Conservation (phyloP, 805 yeast species). For the Zygoascus ofunaensis region DNA sequence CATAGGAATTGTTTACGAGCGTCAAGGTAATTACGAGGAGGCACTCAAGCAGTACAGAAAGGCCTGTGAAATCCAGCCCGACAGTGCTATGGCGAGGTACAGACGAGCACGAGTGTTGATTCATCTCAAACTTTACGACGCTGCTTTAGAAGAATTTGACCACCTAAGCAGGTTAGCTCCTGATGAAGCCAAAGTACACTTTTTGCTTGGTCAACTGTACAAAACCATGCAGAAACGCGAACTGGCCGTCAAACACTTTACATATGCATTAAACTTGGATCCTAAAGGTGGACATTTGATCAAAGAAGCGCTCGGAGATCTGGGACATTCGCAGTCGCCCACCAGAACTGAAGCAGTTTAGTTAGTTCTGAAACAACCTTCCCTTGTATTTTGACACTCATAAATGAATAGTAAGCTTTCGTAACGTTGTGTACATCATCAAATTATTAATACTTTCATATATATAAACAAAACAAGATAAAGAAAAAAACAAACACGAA, state of each 20-base stretch:
- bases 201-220: conserved; percentile 77
- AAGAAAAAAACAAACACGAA: no score
- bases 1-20: conserved; percentile 87
- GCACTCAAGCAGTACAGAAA: conserved; percentile 76
- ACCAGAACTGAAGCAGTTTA: neutral
- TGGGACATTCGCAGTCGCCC: neutral
- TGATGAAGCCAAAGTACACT: conserved; percentile 90
- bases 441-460: no score
- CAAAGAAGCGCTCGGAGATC: conserved; percentile 70
- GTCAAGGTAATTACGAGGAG: conserved; percentile 52
- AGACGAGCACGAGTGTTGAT: conserved; percentile 79
- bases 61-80: conserved; percentile 78
- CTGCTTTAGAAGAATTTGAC: conserved; percentile 69
- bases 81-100: conserved; percentile 76
- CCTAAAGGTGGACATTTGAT: conserved; percentile 86
- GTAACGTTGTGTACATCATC: no score
- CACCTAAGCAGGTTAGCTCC: conserved; percentile 70
- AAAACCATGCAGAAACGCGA: conserved; percentile 63
- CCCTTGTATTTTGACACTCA: no score
- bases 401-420: neutral
- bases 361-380: no score
- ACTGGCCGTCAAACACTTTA: conserved; percentile 75
- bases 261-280: conserved; percentile 81
- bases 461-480: no score
- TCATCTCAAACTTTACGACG: conserved; percentile 57